phyloP scores from a whole-genome alignment of 768 basidiomycete genomes.

The Coprinellus aureogranulatus region DNA sequence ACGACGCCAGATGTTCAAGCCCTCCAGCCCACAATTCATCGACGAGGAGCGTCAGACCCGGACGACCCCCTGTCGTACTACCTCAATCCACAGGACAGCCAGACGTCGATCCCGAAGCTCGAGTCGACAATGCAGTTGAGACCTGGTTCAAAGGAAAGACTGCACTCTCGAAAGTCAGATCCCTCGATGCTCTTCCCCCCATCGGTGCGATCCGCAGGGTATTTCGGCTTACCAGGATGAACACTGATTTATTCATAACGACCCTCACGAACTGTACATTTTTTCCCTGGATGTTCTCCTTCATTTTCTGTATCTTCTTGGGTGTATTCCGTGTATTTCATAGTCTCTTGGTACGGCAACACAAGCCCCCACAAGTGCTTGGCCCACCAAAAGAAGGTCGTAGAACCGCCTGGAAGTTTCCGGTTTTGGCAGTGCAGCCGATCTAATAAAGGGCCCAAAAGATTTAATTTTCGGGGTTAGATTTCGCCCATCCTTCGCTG shows the following conservation, averaged over 20 bases:
- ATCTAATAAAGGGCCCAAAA: conserved; percentile 10
- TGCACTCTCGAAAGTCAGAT: conserved; percentile 19
- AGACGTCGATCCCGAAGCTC: neutral
- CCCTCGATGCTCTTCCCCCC: conserved; percentile 34
- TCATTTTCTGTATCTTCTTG: neutral
- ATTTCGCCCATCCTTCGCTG: conserved; percentile 5
- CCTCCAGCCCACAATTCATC: neutral
- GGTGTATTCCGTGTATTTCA: neutral
- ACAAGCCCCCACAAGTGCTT: too few species aligned
- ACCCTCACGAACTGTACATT: too few species aligned
- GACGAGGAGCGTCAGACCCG: neutral
- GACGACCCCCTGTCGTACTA: conserved; percentile 3
- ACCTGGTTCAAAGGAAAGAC: conserved; percentile 24
- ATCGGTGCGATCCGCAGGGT: conserved; percentile 35
- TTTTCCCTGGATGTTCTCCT: too few species aligned
- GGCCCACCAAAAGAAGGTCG: conserved; percentile 15
- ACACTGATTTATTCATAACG: neutral
- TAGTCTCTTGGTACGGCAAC: neutral
- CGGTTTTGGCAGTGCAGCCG: conserved; percentile 9
- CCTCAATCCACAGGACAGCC: neutral
- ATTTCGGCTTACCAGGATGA: conserved; percentile 9
- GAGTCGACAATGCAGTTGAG: conserved; percentile 5
- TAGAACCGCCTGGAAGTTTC: conserved; percentile 24
- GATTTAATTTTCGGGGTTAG: conserved; percentile 7
- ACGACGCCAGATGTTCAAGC: neutral